Evolutionary conservation across 345 rosid genomes (phyloP).

Genomic region (Fremontodendron californicum): DNA sequence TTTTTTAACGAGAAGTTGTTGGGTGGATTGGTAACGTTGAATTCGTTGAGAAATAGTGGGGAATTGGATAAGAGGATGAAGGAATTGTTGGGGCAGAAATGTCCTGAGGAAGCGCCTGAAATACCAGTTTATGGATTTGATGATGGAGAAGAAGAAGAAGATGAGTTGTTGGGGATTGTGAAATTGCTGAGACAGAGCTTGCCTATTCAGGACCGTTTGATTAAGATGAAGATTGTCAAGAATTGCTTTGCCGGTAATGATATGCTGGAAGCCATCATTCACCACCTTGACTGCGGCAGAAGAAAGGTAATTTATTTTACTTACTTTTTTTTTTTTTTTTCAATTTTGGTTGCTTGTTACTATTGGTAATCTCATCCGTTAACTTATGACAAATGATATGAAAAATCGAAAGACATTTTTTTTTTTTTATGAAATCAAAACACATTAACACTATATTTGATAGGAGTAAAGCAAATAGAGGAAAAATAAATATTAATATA

Average conservation of each 20-base stretch:
- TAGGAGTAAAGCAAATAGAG: too few species aligned
- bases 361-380: too few species aligned
- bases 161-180: constrained; percentile 46
- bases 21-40: constrained; percentile 79
- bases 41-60: constrained; percentile 74
- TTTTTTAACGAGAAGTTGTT: constrained; percentile 84
- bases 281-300: constrained; percentile 67
- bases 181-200: constrained; percentile 63
- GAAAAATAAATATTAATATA: too few species aligned
- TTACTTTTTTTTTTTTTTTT: not conserved
- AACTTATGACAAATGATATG: too few species aligned
- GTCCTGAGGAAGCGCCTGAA: constrained; percentile 57
- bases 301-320: constrained; percentile 46
- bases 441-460: too few species aligned
- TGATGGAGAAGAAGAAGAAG: constrained; percentile 45
- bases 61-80: constrained; percentile 50
- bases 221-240: constrained; percentile 84
- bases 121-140: constrained; percentile 67
- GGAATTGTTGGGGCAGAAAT: constrained; percentile 48
- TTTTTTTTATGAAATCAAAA: too few species aligned
- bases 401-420: too few species aligned
- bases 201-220: constrained; percentile 77
- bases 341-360: not conserved
- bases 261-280: constrained; percentile 63
- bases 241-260: constrained; percentile 79